These are phyloP conservation scores for Sporothrix pseudoabietina DNA, from an alignment of 2,329 filamentous ascomycete genomes.

Conservation along the genomic window DNA sequence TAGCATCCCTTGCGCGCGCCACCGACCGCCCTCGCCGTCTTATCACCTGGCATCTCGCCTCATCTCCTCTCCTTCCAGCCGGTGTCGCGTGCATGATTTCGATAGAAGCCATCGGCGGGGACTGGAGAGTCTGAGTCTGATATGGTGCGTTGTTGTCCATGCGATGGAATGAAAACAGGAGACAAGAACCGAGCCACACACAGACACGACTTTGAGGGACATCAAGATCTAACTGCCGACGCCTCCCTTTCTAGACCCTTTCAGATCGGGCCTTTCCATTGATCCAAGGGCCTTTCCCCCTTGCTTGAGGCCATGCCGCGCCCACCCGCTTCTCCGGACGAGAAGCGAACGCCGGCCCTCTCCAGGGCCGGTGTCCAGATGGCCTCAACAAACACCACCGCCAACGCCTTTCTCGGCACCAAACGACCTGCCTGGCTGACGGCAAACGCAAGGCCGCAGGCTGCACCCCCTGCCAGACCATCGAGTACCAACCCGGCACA, in stretches of 20 bases:
- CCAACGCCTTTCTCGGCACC: slow-evolving; percentile 39
- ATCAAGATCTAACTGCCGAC: background rate
- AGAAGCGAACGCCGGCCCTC: background rate
- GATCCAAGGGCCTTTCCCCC: background rate
- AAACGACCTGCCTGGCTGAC: slow-evolving; percentile 41
- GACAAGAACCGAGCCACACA: background rate
- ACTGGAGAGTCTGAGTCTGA: background rate
- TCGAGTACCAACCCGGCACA: background rate
- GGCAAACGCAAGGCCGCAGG: background rate
- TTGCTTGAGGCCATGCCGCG: slow-evolving; percentile 29
- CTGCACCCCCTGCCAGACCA: background rate
- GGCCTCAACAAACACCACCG: slow-evolving; percentile 40
- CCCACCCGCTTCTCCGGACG: background rate
- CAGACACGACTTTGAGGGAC: background rate
- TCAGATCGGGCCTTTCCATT: background rate
- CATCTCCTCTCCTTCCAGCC: too few species aligned
- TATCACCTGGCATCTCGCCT: background rate
- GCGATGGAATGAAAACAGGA: background rate
- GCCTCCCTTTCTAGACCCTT: background rate
- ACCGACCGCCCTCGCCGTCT: background rate
- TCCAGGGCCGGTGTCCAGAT: slow-evolving; percentile 28
- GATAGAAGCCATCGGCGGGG: background rate
- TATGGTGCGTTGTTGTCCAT: background rate
- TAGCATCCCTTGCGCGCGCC: background rate
- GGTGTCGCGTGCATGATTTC: background rate